Conservation (phyloP, 1,139 yeast species). For the Kodamaea plutei region DNA sequence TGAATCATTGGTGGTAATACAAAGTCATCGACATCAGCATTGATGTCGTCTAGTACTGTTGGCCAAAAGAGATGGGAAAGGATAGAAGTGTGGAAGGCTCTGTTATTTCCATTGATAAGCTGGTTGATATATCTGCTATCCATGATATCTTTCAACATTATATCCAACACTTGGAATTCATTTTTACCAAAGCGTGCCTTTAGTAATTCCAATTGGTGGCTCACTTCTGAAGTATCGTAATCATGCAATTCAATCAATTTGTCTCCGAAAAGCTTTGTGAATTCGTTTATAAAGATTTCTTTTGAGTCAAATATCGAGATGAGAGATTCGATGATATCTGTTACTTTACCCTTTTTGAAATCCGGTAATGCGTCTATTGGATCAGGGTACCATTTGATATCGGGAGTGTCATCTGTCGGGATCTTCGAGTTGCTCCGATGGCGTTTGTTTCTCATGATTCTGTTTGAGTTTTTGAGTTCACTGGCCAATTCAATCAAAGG, state of each 20-base stretch:
- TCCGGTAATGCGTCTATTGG: constrained; percentile 93
- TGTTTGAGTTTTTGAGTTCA: constrained; percentile 37
- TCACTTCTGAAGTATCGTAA: constrained; percentile 41
- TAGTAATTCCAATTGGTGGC: constrained; percentile 46
- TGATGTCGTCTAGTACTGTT: constrained; percentile 26
- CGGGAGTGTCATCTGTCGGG: constrained; percentile 27
- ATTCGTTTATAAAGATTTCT: constrained; percentile 68
- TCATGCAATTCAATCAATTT: constrained; percentile 49
- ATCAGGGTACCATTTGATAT: constrained; percentile 78
- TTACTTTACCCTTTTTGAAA: constrained; percentile 59
- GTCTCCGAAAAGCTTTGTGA: constrained; percentile 62
- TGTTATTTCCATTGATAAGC: constrained; percentile 15
- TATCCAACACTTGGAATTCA: constrained; percentile 67
- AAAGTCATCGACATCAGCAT: constrained; percentile 35
- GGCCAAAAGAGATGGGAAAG: constrained; percentile 54
- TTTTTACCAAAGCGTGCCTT: constrained; percentile 64
- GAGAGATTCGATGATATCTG: constrained; percentile 69
- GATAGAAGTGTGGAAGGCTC: constrained; percentile 24
- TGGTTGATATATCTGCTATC: constrained; percentile 44
- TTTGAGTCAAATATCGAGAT: constrained; percentile 76
- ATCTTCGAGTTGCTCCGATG: constrained; percentile 1
- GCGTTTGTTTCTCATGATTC: not conserved
- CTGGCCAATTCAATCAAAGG: constrained; percentile 48
- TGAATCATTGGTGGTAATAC: constrained; percentile 43
- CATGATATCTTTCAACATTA: constrained; percentile 79